Evolutionary conservation across 2,329 filamentous ascomycete genomes (phyloP), one percentile per base, ranked within the genome.

Genomic region (Sporothrix pseudoabietina): DNA sequence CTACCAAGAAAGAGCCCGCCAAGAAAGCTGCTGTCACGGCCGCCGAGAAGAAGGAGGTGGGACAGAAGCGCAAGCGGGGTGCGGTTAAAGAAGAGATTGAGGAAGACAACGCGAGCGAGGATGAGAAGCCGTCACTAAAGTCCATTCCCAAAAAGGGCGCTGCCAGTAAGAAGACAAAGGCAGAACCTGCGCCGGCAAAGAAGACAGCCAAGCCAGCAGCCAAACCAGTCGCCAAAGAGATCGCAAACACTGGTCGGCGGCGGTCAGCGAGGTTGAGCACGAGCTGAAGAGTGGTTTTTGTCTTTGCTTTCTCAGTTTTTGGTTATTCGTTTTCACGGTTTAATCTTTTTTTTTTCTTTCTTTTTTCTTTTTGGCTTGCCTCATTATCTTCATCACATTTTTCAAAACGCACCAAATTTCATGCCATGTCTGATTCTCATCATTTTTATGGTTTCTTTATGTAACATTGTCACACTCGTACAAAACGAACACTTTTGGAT

Each of bases 1-100:
- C 75, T 77, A 54, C 47, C 75, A 77, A 74, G 54, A 77, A 77
- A 66, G 57, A 71, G 75, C 39, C 35, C 7, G 79, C 74, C 76
- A 79, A 75, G 73, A 79, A 73, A 77, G 76, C 73, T 75, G 74
- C 70, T 8, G 26, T 26, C 26, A 26, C 14, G 71, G 72, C 49
- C 26, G 52, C 52, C 26, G 77, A 78, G 74, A 44, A 74, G 6
- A 71, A 76, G 49, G 55, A 75, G 74, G 69, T 77, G 2, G 68
- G 54, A 52, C 77, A 55, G 68, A 75, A 71, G 26, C 54, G 73
- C 44, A 76, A 71, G 61, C 73, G 73, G n/a, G 57, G 52, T 9
- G 47, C 10, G 1, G 47, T 35, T 0, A 71, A 73, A 10, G 59
- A 61, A 10, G 73, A 74, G 12, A 39, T 32, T 9, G 57, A 71